Base-by-base conservation (phyloP, 306 rosid species). In the Pyrus pyrifolia region DNA sequence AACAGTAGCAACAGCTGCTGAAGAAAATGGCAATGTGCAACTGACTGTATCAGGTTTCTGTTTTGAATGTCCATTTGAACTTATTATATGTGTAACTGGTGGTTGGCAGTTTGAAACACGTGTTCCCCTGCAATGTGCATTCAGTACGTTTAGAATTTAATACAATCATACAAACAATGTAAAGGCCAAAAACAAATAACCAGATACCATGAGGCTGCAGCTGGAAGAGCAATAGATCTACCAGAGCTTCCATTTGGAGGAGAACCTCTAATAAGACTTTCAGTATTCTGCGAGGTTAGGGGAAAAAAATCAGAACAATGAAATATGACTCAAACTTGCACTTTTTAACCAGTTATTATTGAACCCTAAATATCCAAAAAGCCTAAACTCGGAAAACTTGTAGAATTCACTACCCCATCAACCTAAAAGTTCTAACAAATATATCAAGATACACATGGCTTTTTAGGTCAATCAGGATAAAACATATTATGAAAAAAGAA, bases 181-280 rank as follows among this genome's bases (percentile, higher is more conserved):
- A 17, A 75, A 68, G n/a, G 35, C 71, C 67, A 60, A 75, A 46
- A 75, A 70, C 35, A 68, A 74, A 81, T 53, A 64, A 70, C 59
- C 25, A 70, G 78, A 76, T 88, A 91, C 97, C 98, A 89, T 77
- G 97, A 87, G 68, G 89, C 84, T 45, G 91, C 89, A 40, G 93
- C 82, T 62, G 96, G 88, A 49, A 96, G 96, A 60, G 80, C 79
- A 21, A 86, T 19, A 70, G 88, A 84, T 71, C 84, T 88, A 68
- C 82, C 90, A 71, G 90, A 74, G 77, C 81, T 85, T 79, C 87
- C 96, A 81, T 86, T 85, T 62, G 98, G 89, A 82, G 94, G 93
- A 76, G 93, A 90, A 80, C 82, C 89, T 84, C 83, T 85, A 75
- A 70, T 51, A 9, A 33, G 58, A 71, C 78, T 80, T 64, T 78